Conservation (phyloP, 805 yeast species). For the Naumovozyma castellii region DNA sequence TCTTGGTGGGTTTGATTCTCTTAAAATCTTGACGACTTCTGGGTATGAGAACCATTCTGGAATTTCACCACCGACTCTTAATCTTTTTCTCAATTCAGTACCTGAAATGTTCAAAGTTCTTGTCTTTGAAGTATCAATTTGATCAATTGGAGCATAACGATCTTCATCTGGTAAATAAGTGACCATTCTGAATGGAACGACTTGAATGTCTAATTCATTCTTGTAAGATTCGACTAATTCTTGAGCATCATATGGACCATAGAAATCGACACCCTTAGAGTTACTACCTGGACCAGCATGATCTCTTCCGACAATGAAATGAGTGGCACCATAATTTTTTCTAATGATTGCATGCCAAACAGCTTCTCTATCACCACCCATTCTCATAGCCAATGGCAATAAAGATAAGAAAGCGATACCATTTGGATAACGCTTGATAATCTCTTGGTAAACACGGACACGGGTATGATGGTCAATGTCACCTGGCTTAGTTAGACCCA, state of each 20-base stretch:
- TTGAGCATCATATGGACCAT: conserved; percentile 97
- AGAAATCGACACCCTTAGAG: conserved; percentile 87
- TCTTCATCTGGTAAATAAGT: conserved; percentile 93
- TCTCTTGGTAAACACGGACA: conserved; percentile 88
- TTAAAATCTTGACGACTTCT: conserved; percentile 82
- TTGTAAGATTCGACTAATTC: conserved; percentile 67
- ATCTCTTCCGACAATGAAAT: conserved; percentile 95
- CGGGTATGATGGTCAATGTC: conserved; percentile 97
- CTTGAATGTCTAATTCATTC: conserved; percentile 75
- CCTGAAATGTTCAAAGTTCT: conserved; percentile 89
- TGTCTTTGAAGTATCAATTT: conserved; percentile 60
- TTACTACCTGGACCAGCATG: conserved; percentile 93
- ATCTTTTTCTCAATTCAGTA: conserved; percentile 82
- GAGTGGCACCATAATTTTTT: conserved; percentile 93
- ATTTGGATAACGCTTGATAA: conserved; percentile 84
- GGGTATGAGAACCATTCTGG: conserved; percentile 98
- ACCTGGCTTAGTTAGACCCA: conserved; percentile 94
- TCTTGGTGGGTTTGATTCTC: conserved; percentile 92
- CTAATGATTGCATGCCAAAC: conserved; percentile 97
- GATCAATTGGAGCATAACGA: conserved; percentile 90
- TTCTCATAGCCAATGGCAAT: conserved; percentile 94
- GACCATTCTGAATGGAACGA: conserved; percentile 95
- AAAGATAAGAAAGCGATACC: conserved; percentile 86
- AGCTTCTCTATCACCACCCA: conserved; percentile 98
- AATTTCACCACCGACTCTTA: conserved; percentile 76